A percentile compares a stretch with the other conserved stretches of the same genome.
Evolutionary conservation across 176 grass and related monocot genomes (phyloP).

Genomic region (Ananas comosus): DNA sequence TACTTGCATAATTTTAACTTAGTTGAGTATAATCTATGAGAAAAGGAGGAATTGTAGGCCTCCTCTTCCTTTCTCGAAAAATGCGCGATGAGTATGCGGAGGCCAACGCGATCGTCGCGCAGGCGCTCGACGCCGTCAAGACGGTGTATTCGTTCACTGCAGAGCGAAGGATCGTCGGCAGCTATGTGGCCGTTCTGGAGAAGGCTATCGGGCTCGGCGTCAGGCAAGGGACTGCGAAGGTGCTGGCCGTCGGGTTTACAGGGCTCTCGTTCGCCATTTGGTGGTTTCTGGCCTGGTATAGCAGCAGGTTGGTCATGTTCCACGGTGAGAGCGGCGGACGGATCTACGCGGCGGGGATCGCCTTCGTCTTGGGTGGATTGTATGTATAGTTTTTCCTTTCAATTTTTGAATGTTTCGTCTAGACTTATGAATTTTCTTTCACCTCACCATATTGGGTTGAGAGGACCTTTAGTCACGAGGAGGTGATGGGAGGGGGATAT

Average conservation of each 20-base stretch:
- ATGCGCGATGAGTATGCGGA: slow-evolving; percentile 47
- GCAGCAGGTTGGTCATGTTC: slow-evolving; percentile 68
- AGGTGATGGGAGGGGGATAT: too few relatives aligned
- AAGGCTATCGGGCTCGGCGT: slow-evolving; percentile 74
- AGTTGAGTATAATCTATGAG: too few relatives aligned
- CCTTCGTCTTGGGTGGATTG: slow-evolving; percentile 91
- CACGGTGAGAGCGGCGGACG: slow-evolving; percentile 74
- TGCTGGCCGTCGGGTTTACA: slow-evolving; percentile 69
- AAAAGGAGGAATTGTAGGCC: too few relatives aligned
- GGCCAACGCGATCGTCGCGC: slow-evolving; percentile 69
- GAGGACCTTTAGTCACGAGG: too few relatives aligned
- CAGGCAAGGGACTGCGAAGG: slow-evolving; percentile 94
- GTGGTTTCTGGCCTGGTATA: slow-evolving; percentile 96
- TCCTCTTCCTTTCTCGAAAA: slow-evolving; percentile 61
- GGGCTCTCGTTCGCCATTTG: slow-evolving; percentile 83
- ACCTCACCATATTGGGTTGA: too few relatives aligned
- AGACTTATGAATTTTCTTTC: too few relatives aligned
- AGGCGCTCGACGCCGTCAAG: slow-evolving; percentile 80
- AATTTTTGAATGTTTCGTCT: too few relatives aligned
- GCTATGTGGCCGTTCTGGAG: slow-evolving; percentile 57
- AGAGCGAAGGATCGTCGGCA: slow-evolving; percentile 61
- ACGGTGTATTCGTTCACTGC: slow-evolving; percentile 95
- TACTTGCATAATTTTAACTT: too few relatives aligned
- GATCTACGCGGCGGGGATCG: slow-evolving; percentile 93
- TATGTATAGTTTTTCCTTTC: slow-evolving; percentile 32